Evolutionary conservation across 768 basidiomycete genomes (phyloP).

Genomic region (Suillus subluteus): DNA sequence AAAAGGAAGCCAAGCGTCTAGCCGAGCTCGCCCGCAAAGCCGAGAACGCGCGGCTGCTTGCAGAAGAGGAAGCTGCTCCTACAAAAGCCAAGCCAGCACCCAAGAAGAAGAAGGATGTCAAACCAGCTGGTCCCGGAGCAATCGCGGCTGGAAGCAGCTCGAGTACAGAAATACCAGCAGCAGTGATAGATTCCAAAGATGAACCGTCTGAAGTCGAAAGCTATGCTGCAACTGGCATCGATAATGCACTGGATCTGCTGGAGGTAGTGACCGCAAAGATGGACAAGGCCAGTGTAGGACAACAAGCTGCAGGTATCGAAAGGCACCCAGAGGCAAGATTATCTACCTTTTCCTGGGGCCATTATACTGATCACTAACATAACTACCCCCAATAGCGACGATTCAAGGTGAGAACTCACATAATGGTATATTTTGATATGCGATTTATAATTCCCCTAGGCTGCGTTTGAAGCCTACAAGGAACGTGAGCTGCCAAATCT

Average conservation of each 20-base stretch:
- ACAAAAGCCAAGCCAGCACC: conserved; percentile 65
- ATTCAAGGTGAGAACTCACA: conserved; percentile 65
- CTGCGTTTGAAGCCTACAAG: conserved; percentile 88
- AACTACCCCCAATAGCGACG: conserved; percentile 59
- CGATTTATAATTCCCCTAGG: conserved; percentile 42
- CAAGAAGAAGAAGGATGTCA: conserved; percentile 65
- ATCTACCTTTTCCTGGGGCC: conserved; percentile 3
- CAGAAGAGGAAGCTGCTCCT: conserved; percentile 80
- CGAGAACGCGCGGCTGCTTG: conserved; percentile 81
- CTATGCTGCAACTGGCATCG: conserved; percentile 84
- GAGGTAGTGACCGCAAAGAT: conserved; percentile 89
- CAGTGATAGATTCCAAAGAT: conserved; percentile 21
- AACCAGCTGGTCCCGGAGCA: conserved; percentile 82
- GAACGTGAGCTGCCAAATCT: conserved; percentile 84
- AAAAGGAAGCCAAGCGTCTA: conserved; percentile 78
- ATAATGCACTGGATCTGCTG: conserved; percentile 87
- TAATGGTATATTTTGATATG: background rate
- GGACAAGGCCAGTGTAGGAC: conserved; percentile 91
- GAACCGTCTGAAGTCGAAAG: conserved; percentile 56
- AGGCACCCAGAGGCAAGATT: conserved; percentile 84
- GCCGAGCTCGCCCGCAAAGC: conserved; percentile 86
- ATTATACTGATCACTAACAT: conserved; percentile 15
- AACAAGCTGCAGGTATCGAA: conserved; percentile 85
- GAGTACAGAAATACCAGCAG: conserved; percentile 18
- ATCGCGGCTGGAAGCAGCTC: conserved; percentile 70